phyloP scores from a whole-genome alignment of 257 asterid species.

The Cordia subcordata region DNA sequence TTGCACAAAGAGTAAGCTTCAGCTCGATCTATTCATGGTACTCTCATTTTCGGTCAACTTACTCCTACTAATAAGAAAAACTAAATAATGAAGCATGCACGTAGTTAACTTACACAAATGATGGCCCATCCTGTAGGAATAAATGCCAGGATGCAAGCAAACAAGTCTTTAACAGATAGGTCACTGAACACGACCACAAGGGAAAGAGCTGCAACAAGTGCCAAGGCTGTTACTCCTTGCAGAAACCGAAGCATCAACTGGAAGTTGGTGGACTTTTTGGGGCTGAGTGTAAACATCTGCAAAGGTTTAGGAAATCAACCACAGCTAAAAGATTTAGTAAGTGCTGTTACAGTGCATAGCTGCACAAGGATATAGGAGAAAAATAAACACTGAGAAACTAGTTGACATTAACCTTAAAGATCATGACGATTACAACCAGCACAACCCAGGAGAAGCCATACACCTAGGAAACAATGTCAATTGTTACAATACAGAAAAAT shows the following conservation, averaged over 20 bases:
- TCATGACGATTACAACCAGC: constrained; percentile 69
- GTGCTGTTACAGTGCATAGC: too few relatives aligned
- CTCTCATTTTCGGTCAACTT: neutral
- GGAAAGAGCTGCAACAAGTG: constrained; percentile 74
- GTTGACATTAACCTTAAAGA: constrained; percentile 64
- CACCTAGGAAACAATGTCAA: constrained; percentile 34
- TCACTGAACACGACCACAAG: constrained; percentile 62
- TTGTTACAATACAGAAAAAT: neutral
- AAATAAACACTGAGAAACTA: neutral
- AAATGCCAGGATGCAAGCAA: constrained; percentile 91
- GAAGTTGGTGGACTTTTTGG: constrained; percentile 77
- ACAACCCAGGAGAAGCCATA: constrained; percentile 96
- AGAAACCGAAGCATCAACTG: constrained; percentile 87
- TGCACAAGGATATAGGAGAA: neutral
- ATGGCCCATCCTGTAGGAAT: constrained; percentile 97
- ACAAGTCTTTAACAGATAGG: constrained; percentile 70
- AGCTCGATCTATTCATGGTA: too few relatives aligned
- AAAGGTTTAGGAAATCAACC: constrained; percentile 9
- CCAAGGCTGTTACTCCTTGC: constrained; percentile 86
- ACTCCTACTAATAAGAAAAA: neutral
- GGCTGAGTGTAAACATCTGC: constrained; percentile 83
- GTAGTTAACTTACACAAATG: constrained; percentile 53
- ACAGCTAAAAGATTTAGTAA: neutral
- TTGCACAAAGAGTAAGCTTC: too few relatives aligned
- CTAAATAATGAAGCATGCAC: constrained; percentile 7